These are phyloP conservation scores for Sambucus nigra DNA, from an alignment of 129 eudicot species.

Conservation along the genomic window DNA sequence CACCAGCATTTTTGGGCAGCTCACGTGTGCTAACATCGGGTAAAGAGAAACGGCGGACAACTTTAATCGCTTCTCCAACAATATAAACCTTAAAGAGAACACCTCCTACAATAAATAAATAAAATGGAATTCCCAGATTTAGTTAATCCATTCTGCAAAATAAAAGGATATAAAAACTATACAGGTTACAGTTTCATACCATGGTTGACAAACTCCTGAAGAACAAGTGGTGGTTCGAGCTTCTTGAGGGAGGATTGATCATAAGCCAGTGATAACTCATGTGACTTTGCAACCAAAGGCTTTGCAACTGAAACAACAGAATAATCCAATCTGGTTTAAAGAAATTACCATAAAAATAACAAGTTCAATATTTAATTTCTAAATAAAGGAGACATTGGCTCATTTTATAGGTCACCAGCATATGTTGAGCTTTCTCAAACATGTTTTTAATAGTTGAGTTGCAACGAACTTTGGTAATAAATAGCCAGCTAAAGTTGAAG, in stretches of 20 bases:
- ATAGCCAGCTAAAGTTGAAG: background rate
- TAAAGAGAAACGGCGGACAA: constrained; percentile 77
- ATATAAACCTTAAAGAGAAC: constrained; percentile 87
- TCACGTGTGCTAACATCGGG: constrained; percentile 86
- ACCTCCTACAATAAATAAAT: constrained; percentile 50
- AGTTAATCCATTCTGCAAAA: background rate
- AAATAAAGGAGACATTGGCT: background rate
- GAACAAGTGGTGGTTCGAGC: constrained; percentile 92
- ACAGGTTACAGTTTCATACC: constrained; percentile 31
- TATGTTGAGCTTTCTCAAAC: too few relatives aligned
- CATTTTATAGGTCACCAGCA: background rate
- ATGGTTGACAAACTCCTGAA: constrained; percentile 93
- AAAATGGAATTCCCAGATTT: background rate
- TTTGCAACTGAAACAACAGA: constrained; percentile 57
- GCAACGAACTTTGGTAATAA: background rate
- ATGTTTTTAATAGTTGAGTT: too few relatives aligned
- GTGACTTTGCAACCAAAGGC: constrained; percentile 89
- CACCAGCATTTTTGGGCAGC: constrained; percentile 62
- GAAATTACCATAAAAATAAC: background rate
- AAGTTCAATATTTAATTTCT: background rate
- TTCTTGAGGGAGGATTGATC: constrained; percentile 77
- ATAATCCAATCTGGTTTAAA: background rate
- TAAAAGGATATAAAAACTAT: background rate
- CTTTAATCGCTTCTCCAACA: constrained; percentile 91
- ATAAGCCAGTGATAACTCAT: constrained; percentile 86